Conservation (phyloP, 1,284 basidiomycete genomes). For the Microbotryum saponariae region DNA sequence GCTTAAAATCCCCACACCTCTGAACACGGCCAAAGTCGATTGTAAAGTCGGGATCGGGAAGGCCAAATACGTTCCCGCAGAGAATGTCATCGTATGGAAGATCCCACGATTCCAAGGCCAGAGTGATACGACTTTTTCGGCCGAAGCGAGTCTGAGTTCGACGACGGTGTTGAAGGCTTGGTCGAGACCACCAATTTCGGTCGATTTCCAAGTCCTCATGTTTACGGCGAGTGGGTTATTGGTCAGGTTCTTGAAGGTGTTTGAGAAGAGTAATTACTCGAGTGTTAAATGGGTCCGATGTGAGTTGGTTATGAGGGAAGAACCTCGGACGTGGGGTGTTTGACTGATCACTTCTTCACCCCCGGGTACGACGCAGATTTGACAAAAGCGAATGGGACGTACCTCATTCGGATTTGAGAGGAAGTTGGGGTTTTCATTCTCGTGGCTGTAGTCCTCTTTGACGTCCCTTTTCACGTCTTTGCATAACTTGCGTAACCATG, state of each 20-base stretch:
- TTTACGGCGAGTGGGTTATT: conserved; percentile 92
- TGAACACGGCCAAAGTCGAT: conserved; percentile 86
- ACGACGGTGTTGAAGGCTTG: conserved; percentile 88
- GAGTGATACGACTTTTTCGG: conserved; percentile 78
- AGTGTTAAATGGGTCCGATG: conserved; percentile 41
- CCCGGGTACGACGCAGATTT: conserved; percentile 45
- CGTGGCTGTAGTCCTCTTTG: no score
- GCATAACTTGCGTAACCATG: no score
- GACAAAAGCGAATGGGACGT: conserved; percentile 75
- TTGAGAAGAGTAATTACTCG: conserved; percentile 89
- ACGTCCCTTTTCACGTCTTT: no score
- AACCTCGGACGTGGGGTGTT: conserved; percentile 7
- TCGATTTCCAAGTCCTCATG: conserved; percentile 98
- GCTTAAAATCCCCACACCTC: conserved; percentile 85
- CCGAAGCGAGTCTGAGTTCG: conserved; percentile 70
- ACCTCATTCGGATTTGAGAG: conserved; percentile 63
- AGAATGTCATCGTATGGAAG: conserved; percentile 96
- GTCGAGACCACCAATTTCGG: conserved; percentile 93
- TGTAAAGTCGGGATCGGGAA: conserved; percentile 87
- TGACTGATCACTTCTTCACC: no score
- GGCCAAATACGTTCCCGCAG: conserved; percentile 91
- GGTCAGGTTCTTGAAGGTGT: conserved; percentile 95
- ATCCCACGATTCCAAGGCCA: conserved; percentile 87
- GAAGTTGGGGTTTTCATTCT: not conserved
- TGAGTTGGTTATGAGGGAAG: conserved; percentile 1